These are phyloP conservation scores for Solanum tacnaense DNA, from an alignment of 257 asterid genomes.

Conservation along the genomic window DNA sequence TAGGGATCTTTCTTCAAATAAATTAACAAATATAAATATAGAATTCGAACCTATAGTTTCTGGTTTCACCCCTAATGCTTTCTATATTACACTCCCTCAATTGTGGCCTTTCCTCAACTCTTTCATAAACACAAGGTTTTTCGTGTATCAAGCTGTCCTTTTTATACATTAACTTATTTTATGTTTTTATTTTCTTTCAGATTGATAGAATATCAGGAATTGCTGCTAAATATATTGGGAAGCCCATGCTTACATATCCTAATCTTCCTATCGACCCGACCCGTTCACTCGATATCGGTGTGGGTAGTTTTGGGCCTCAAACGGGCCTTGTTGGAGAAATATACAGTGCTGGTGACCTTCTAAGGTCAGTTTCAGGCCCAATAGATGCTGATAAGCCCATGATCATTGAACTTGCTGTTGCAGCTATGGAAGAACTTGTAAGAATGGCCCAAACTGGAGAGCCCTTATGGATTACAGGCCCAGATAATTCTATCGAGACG, in stretches of 20 bases:
- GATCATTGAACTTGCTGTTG: conserved; percentile 64
- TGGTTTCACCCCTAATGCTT: neutral
- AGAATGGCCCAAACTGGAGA: conserved; percentile 58
- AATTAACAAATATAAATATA: neutral
- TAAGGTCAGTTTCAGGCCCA: conserved; percentile 47
- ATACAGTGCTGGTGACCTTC: conserved; percentile 42
- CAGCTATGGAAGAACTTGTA: conserved; percentile 73
- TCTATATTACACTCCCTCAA: no score
- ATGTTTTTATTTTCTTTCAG: conserved; percentile 8
- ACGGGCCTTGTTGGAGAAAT: conserved; percentile 36
- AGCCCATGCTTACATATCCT: conserved; percentile 53
- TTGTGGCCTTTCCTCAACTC: neutral
- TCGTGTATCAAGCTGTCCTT: neutral
- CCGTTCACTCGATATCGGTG: conserved; percentile 50
- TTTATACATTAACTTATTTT: neutral
- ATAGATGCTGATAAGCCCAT: conserved; percentile 62
- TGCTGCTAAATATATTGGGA: conserved; percentile 71
- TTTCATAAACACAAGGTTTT: neutral
- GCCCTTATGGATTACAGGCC: conserved; percentile 49
- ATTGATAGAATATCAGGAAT: conserved; percentile 66
- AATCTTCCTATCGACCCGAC: conserved; percentile 27
- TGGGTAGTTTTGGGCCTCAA: conserved; percentile 36
- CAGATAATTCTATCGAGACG: conserved; percentile 22
- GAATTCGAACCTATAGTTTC: neutral
- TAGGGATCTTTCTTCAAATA: neutral